Base-by-base conservation (phyloP, 2,329 filamentous ascomycete species). In the Penicillium crustosum region DNA sequence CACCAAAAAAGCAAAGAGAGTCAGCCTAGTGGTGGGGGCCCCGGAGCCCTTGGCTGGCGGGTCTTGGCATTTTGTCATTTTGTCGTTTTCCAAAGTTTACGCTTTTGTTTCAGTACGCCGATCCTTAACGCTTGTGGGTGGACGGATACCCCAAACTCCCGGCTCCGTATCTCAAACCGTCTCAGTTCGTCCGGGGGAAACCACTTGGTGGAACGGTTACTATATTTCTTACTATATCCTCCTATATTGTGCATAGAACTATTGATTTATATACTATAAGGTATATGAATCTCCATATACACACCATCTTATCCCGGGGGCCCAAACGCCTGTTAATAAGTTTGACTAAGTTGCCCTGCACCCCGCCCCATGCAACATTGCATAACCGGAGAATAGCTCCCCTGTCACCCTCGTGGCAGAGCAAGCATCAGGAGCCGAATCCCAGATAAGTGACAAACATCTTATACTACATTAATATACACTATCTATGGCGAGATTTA, bases 21-120 rank as follows among this genome's bases (percentile, higher is more conserved):
- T 65, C 64, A 59, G 61, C 61, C 61, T 64, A 54, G 63, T 62
- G 61, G 62, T 5, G 29, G 52, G 55, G 54, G 2, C 31, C 33
- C 21, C 6, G 5, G 15, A 15, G 44, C 36, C 35, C n/a, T 50
- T 41, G 36, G 21, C 53, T 31, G 31, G 54, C 41, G 27, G 17
- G 36, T 19, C 59, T 58, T 61, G 52, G 45, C 53, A 35, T 48
- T 47, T 49, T 5, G 13, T 41, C 53, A 35, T 48, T 47, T 49
- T 5, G 13, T 41, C 48, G 31, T 33, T 48, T 48, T 49, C 44
- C 12, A 33, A 47, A 3, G 43, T 45, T 57, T 53, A 43, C 41
- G 33, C 48, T 58, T 54, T 58, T 59, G 64, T 65, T 66, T 66
- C 64, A 45, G 36, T 17, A 7, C 31, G 55, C 55, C 44, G 55